Evolutionary conservation across 805 yeast genomes (phyloP).

Genomic region (Yamadazyma ubonensis): DNA sequence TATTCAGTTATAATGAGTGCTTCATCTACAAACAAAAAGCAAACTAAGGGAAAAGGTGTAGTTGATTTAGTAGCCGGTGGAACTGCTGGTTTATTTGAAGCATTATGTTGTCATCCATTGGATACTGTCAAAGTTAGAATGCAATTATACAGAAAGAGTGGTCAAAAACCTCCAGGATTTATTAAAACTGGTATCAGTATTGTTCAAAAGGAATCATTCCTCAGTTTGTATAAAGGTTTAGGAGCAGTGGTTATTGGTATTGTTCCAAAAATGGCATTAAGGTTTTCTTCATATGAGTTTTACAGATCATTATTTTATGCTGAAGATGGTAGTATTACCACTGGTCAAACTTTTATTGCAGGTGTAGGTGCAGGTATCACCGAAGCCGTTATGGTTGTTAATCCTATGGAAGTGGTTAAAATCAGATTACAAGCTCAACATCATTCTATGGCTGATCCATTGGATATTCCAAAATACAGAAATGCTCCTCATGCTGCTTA

Average conservation of each 20-base stretch:
- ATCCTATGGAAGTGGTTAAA: constrained; percentile 97
- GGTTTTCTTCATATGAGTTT: constrained; percentile 92
- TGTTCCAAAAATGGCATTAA: constrained; percentile 96
- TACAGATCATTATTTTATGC: constrained; percentile 70
- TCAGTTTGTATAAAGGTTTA: constrained; percentile 89
- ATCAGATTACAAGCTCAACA: constrained; percentile 95
- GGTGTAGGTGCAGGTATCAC: constrained; percentile 98
- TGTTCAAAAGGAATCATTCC: constrained; percentile 73
- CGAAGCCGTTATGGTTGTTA: constrained; percentile 91
- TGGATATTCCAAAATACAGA: constrained; percentile 78
- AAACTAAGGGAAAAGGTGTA: constrained; percentile 42
- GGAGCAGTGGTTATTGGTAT: constrained; percentile 98
- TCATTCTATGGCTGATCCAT: constrained; percentile 83
- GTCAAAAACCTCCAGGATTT: constrained; percentile 85
- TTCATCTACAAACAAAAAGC: constrained; percentile 13
- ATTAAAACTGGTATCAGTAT: constrained; percentile 77
- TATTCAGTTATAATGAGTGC: constrained; percentile 3
- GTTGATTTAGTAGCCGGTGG: constrained; percentile 90
- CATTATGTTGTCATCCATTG: constrained; percentile 96
- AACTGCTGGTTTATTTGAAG: constrained; percentile 95
- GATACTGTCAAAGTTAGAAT: constrained; percentile 96
- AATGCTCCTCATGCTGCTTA: constrained; percentile 90
- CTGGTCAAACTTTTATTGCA: constrained; percentile 77
- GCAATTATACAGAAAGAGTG: constrained; percentile 78
- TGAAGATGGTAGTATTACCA: constrained; percentile 62